Conservation (phyloP, 2,329 filamentous ascomycete species). For the Arthroderma sp. region DNA sequence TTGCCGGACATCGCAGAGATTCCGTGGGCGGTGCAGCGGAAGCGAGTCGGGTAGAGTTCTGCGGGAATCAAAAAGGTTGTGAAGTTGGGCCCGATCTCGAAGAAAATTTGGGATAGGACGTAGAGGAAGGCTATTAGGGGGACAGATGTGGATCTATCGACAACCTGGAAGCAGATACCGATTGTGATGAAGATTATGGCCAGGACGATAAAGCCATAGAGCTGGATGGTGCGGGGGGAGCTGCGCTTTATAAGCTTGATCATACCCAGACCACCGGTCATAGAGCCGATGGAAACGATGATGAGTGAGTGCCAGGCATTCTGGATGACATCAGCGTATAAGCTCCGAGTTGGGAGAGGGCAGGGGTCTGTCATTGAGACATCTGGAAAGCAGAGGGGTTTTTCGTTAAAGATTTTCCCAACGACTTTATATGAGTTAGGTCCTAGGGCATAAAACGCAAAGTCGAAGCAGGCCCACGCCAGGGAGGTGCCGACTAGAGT, state of each 20-base stretch:
- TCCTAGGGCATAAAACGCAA: constrained; percentile 15
- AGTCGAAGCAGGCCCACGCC: constrained; percentile 16
- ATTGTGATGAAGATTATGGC: constrained; percentile 3
- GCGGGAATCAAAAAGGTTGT: constrained; percentile 33
- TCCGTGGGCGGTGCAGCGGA: constrained; percentile 47
- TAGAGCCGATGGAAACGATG: constrained; percentile 15
- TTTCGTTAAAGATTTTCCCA: constrained; percentile 12
- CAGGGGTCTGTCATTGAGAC: not conserved
- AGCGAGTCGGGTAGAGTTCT: constrained; percentile 46
- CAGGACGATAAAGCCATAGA: constrained; percentile 6
- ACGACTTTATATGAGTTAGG: constrained; percentile 14
- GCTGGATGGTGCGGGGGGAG: constrained; percentile 10
- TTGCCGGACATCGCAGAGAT: constrained; percentile 46
- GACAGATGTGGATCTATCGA: not conserved
- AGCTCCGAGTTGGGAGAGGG: not conserved
- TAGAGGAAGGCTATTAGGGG: constrained; percentile 5
- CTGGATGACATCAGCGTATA: constrained; percentile 12
- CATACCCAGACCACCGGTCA: constrained; percentile 13
- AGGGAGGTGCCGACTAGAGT: constrained; percentile 13
- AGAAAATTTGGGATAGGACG: not conserved
- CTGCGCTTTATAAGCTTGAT: constrained; percentile 14
- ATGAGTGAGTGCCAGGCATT: constrained; percentile 14
- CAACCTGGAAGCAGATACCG: constrained; percentile 2
- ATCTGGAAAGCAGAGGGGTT: constrained; percentile 2
- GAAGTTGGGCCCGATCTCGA: constrained; percentile 3